Evolutionary conservation across 169 alveolate genomes (phyloP).

Genomic region (Toxoplasma gondii): DNA sequence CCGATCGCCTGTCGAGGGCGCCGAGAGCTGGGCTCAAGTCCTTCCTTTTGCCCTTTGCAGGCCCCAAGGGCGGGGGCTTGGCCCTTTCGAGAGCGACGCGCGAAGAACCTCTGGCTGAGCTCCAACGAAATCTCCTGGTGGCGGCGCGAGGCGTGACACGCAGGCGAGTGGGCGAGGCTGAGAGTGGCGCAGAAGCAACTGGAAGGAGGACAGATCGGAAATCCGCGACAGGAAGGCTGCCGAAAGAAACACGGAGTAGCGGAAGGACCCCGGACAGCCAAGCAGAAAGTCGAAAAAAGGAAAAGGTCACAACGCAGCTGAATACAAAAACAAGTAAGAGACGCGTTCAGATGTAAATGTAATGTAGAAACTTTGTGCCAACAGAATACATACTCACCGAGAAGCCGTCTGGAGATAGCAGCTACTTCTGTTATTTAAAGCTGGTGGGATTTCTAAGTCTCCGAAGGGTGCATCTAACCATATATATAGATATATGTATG

Average conservation of each 20-base stretch:
- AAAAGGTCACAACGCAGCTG: too few species aligned
- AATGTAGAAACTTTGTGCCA: too few species aligned
- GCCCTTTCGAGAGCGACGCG: background rate
- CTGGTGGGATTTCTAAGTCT: too few species aligned
- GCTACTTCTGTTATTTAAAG: too few species aligned
- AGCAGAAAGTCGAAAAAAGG: background rate
- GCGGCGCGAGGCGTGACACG: background rate
- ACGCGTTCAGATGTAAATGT: too few species aligned
- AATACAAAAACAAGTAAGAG: too few species aligned
- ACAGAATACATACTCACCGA: too few species aligned
- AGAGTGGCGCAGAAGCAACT: background rate
- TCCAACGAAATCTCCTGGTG: background rate
- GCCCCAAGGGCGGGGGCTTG: background rate
- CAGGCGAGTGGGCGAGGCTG: background rate
- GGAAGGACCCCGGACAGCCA: background rate
- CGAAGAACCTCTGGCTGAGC: background rate
- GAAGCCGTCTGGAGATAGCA: too few species aligned
- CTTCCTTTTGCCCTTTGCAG: background rate
- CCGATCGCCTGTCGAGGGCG: background rate
- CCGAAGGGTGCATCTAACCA: too few species aligned
- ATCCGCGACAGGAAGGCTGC: background rate
- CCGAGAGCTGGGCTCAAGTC: background rate
- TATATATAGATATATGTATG: background rate
- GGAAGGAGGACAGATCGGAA: background rate
- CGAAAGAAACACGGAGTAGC: background rate